phyloP scores from a whole-genome alignment of 768 basidiomycete genomes.

The Amyloporia xantha region DNA sequence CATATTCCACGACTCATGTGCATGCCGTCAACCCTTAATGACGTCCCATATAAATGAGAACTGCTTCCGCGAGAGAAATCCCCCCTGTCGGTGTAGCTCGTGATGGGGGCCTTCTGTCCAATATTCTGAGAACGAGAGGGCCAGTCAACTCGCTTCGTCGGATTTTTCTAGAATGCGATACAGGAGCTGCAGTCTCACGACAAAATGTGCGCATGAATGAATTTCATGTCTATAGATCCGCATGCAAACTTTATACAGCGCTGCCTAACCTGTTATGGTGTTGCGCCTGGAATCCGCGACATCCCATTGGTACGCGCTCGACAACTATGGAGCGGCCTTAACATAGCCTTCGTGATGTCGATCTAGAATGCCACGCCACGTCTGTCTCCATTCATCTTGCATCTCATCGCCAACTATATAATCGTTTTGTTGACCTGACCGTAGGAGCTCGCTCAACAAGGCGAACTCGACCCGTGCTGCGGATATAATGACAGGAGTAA shows the following conservation, averaged over 20 bases:
- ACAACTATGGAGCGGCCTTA: neutral
- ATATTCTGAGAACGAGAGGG: no score
- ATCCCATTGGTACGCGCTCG: constrained; percentile 2
- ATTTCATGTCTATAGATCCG: neutral
- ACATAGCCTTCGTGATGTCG: neutral
- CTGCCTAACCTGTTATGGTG: neutral
- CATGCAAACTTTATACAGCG: neutral
- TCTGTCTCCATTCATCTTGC: neutral
- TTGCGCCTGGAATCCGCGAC: neutral
- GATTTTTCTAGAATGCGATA: neutral
- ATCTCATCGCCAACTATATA: no score
- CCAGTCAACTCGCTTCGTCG: no score
- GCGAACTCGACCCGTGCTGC: no score
- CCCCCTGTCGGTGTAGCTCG: no score
- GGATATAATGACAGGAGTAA: no score
- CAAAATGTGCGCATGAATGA: neutral
- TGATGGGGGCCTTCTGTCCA: no score
- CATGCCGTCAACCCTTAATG: no score
- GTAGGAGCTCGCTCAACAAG: no score
- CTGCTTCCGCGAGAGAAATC: no score
- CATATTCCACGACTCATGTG: neutral
- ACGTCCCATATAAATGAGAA: no score
- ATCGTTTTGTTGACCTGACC: no score
- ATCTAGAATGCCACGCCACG: neutral
- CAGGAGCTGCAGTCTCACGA: neutral